These are phyloP conservation scores for Aspergillus neotritici DNA, from an alignment of 2,329 filamentous ascomycete genomes.

Conservation along the genomic window DNA sequence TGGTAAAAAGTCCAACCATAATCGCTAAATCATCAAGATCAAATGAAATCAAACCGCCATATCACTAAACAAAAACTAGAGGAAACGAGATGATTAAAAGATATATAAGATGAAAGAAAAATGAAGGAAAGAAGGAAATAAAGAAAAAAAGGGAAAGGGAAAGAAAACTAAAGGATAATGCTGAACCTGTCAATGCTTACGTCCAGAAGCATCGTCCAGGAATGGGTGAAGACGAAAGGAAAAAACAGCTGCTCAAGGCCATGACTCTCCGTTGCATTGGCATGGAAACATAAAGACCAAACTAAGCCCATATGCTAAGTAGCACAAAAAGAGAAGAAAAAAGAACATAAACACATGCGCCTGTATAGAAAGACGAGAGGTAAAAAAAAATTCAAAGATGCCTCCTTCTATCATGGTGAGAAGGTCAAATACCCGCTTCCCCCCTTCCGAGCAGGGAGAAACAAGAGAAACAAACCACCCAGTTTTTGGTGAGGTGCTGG, in stretches of 20 bases:
- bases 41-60: conserved; percentile 1
- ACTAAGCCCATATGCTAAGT: conserved; percentile 21
- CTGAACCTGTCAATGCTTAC: neutral
- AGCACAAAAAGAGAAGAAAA: conserved; percentile 12
- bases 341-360: conserved; percentile 18
- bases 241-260: conserved; percentile 19
- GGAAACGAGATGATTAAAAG: neutral
- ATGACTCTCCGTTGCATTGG: conserved; percentile 38
- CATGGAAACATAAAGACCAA: conserved; percentile 30
- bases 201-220: neutral
- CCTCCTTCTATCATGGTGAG: conserved; percentile 20
- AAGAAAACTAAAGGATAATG: conserved; percentile 2
- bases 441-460: conserved; percentile 1
- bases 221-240: conserved; percentile 2
- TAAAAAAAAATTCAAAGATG: conserved; percentile 7
- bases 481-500: conserved; percentile 12
- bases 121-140: conserved; percentile 9
- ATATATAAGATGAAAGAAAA: conserved; percentile 4
- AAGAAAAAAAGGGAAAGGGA: conserved; percentile 11
- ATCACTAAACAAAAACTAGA: neutral
- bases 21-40: neutral
- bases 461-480: conserved; percentile 18
- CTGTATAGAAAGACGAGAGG: conserved; percentile 14
- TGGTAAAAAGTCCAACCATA: too few relatives aligned
- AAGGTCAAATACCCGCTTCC: conserved; percentile 11